Evolutionary conservation across 768 basidiomycete species (phyloP).

Genomic region (Sarcodon sp.): DNA sequence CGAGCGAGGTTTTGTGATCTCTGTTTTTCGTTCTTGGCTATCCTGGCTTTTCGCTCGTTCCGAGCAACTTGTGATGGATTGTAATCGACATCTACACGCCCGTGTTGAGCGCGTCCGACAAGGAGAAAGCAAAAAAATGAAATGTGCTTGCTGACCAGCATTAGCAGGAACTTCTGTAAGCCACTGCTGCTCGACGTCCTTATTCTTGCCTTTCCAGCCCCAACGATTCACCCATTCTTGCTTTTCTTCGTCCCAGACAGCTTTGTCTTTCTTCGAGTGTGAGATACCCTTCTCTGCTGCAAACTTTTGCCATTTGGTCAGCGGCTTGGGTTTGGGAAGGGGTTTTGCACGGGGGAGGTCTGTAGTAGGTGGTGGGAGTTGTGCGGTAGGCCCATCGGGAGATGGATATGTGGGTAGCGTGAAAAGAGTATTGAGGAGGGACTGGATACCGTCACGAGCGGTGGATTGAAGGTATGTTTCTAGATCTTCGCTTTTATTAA

Average conservation of each 20-base stretch:
- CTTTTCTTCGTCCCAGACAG: conserved; percentile 88
- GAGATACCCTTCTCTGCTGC: conserved; percentile 91
- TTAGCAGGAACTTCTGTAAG: conserved; percentile 80
- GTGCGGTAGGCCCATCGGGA: conserved; percentile 70
- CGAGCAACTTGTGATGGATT: conserved; percentile 72
- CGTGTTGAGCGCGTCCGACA: not conserved
- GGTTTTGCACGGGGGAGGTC: conserved; percentile 84
- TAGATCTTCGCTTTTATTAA: conserved; percentile 44
- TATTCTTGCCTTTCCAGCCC: conserved; percentile 88
- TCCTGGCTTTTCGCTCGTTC: conserved; percentile 66
- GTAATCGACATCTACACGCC: conserved; percentile 49
- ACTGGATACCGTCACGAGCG: conserved; percentile 73
- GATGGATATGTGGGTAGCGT: conserved; percentile 66
- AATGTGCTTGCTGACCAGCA: conserved; percentile 43
- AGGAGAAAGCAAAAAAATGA: not conserved
- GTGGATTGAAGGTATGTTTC: conserved; percentile 73
- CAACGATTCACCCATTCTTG: conserved; percentile 89
- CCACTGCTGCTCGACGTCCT: conserved; percentile 79
- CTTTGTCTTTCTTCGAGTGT: conserved; percentile 63
- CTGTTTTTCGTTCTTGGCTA: conserved; percentile 79
- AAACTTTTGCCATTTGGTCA: conserved; percentile 95
- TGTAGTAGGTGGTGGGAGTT: conserved; percentile 67
- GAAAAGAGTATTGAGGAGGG: conserved; percentile 71
- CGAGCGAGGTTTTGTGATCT: conserved; percentile 59
- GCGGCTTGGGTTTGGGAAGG: conserved; percentile 83